Evolutionary conservation across 75 land plant species (phyloP), one percentile per base, ranked within the genome.

Genomic region (Pinus taeda): DNA sequence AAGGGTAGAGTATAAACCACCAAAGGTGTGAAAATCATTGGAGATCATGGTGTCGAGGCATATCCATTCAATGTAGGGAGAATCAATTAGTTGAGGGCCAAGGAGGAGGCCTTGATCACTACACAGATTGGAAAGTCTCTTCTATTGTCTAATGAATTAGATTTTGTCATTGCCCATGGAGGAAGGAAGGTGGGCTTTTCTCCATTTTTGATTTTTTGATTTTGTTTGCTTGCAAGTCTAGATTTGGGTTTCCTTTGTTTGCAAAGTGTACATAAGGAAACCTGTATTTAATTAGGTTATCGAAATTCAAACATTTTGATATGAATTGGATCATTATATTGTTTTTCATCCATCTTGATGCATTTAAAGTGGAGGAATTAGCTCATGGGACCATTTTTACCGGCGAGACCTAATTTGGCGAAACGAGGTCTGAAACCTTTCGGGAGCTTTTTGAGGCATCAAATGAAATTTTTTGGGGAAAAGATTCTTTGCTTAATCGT

Each of bases 21-120:
- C 8, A 85, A 81, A 76, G 15, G 39, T 70, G 20, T 86, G 92
- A 82, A 83, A 45, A 77, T 83, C 14, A 26, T 79, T 5, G 18
- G 15, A 15, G 80, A 83, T 17, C 79, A 90, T 81, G 90, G 91
- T 58, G 83, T 71, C 0, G 86, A 78, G 18, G 88, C 71, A 7
- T 92, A 90, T 64, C 92, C 94, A 9, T 92, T 92, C 59, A 83
- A 85, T 4, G 69, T 45, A 0, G 89, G 86, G 59, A 84, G 76
- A 71, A 33, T 91, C 33, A 15, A 3, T 6, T 64, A 79, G 55
- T 24, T 85, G 8, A 59, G 75, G 26, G 87, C 82, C 26, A 82
- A 49, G 39, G 79, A 81, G 76, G 87, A 81, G n/a, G 79, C 75
- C 45, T 83, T 75, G 0, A 84, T 74, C 76, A 78, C 13, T 64